phyloP scores from a whole-genome alignment of 768 basidiomycete genomes.

The Baorangia bicolor region DNA sequence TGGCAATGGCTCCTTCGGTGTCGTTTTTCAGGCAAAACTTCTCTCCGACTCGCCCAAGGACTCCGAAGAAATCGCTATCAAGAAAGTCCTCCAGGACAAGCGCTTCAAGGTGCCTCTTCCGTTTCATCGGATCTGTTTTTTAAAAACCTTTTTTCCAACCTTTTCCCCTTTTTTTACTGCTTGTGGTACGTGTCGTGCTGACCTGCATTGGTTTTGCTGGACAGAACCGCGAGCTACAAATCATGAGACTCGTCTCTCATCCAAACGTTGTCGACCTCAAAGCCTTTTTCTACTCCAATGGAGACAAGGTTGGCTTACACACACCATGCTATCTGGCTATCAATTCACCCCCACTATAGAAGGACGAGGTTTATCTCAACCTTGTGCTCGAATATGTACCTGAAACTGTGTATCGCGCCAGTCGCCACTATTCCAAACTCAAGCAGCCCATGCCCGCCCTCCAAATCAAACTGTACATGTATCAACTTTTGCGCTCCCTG shows the following conservation, averaged over 20 bases:
- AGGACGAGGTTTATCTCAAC: conserved; percentile 99
- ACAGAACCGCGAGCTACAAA: conserved; percentile 98
- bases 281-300: conserved; percentile 99
- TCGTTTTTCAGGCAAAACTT: conserved; percentile 95
- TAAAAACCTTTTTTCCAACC: conserved; percentile 6
- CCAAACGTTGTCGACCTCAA: conserved; percentile 98
- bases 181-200: conserved; percentile 8
- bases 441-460: conserved; percentile 99
- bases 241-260: conserved; percentile 95
- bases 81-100: conserved; percentile 99
- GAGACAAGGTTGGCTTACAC: conserved; percentile 80
- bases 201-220: conserved; percentile 3
- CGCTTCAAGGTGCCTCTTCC: conserved; percentile 87
- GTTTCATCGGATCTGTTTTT: conserved; percentile 2
- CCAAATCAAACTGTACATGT: conserved; percentile 99
- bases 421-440: conserved; percentile 98
- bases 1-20: conserved; percentile 98
- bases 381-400: conserved; percentile 99
- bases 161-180: background rate
- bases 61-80: conserved; percentile 93
- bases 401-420: conserved; percentile 98
- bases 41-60: conserved; percentile 60
- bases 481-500: conserved; percentile 95
- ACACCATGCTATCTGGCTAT: conserved; percentile 2
- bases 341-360: conserved; percentile 47